phyloP scores from a whole-genome alignment of 192 early-diverging fungal species.

The Coemansia guatemalensis region DNA sequence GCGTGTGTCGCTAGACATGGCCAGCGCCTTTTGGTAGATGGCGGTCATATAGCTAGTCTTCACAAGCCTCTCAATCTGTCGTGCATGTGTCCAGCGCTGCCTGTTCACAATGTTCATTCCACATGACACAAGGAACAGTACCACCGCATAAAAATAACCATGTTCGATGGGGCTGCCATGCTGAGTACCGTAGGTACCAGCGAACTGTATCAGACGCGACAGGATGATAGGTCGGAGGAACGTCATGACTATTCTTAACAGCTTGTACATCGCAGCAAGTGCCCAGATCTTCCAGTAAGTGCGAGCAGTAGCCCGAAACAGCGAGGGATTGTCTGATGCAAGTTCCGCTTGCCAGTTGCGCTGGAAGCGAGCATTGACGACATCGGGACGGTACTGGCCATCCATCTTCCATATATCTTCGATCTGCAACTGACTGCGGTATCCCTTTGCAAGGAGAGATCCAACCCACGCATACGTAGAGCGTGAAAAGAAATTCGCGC shows the following conservation, averaged over 20 bases:
- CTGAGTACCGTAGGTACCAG: constrained; percentile 33
- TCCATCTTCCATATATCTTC: constrained; percentile 76
- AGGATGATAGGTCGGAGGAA: constrained; percentile 86
- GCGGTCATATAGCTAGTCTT: constrained; percentile 74
- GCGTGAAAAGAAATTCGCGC: constrained; percentile 77
- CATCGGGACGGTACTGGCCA: constrained; percentile 59
- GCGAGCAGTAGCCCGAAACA: too few relatives aligned
- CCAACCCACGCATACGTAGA: constrained; percentile 88
- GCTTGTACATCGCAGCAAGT: too few relatives aligned
- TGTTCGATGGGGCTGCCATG: constrained; percentile 60
- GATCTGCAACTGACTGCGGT: constrained; percentile 64
- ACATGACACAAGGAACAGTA: constrained; percentile 79
- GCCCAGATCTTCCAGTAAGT: too few relatives aligned
- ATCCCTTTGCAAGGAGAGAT: constrained; percentile 74
- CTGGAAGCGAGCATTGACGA: too few relatives aligned
- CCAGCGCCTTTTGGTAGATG: constrained; percentile 83
- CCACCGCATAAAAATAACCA: constrained; percentile 74
- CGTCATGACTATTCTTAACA: too few relatives aligned
- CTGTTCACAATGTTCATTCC: constrained; percentile 79
- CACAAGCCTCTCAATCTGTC: constrained; percentile 73
- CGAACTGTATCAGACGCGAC: constrained; percentile 65
- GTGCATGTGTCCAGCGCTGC: constrained; percentile 69
- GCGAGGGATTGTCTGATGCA: constrained; percentile 57
- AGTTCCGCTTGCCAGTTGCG: constrained; percentile 75
- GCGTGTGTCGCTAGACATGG: constrained; percentile 75